Conservation (phyloP, 768 basidiomycete species). For the Russula abietina region DNA sequence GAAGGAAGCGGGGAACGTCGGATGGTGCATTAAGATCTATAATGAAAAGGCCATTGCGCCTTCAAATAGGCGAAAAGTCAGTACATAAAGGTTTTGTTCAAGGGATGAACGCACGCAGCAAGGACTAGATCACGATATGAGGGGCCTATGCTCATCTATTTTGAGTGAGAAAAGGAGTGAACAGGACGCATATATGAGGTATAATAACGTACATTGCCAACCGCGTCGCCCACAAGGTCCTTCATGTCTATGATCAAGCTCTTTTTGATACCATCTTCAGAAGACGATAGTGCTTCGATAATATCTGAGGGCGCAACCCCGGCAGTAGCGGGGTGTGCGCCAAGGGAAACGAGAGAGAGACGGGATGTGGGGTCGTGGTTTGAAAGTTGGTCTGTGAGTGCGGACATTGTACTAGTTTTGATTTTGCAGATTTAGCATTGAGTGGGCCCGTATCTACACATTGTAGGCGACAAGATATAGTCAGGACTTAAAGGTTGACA, state of each 20-base stretch:
- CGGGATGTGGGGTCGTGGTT: background rate
- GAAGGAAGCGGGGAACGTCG: constrained; percentile 86
- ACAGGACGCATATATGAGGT: constrained; percentile 29
- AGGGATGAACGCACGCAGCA: constrained; percentile 58
- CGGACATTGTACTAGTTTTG: background rate
- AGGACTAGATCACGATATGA: constrained; percentile 83
- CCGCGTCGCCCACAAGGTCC: constrained; percentile 70
- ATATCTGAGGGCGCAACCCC: background rate
- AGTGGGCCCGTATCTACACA: background rate
- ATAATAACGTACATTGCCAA: constrained; percentile 68
- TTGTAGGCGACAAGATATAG: background rate
- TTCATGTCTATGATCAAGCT: constrained; percentile 77
- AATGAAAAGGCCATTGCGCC: constrained; percentile 87
- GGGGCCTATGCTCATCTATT: constrained; percentile 88
- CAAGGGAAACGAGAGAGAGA: background rate
- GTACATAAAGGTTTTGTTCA: background rate
- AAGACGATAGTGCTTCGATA: constrained; percentile 27
- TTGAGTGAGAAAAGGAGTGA: background rate
- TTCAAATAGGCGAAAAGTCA: constrained; percentile 26
- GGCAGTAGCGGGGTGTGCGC: background rate
- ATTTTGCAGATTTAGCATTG: background rate
- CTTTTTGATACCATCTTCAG: constrained; percentile 54
- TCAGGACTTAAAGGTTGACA: background rate
- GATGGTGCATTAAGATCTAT: constrained; percentile 88
- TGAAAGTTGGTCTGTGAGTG: background rate